Conservation (phyloP, 371 early-diverging fungal genomes). For the Quaeritorhiza haematococci region DNA sequence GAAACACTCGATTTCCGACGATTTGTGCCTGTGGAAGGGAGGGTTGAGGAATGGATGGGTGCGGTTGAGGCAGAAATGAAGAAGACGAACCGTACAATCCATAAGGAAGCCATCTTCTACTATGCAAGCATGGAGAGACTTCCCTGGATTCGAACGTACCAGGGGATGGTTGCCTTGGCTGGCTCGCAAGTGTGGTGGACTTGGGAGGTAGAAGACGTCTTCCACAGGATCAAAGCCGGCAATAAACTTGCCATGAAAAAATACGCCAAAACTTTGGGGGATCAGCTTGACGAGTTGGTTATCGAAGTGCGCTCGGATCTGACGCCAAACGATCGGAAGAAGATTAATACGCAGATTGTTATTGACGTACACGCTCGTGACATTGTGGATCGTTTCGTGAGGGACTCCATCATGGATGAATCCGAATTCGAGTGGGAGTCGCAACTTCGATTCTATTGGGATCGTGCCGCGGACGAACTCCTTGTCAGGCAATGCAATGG, state of each 20-base stretch:
- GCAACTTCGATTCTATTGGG: constrained; percentile 54
- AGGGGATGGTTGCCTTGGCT: constrained; percentile 54
- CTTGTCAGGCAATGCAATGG: constrained; percentile 50
- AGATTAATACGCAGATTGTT: constrained; percentile 57
- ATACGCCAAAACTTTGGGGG: constrained; percentile 41
- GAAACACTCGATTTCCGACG: constrained; percentile 44
- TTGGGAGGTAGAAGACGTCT: constrained; percentile 59
- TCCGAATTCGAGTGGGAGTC: constrained; percentile 58
- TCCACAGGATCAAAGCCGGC: constrained; percentile 48
- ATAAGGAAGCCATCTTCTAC: constrained; percentile 54
- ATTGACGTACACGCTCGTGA: constrained; percentile 58
- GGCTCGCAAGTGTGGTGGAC: constrained; percentile 63
- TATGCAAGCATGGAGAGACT: constrained; percentile 49
- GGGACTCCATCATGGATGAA: constrained; percentile 54
- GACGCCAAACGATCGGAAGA: constrained; percentile 46
- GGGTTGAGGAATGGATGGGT: constrained; percentile 59
- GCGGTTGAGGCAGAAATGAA: constrained; percentile 56
- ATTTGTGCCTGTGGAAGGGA: constrained; percentile 43
- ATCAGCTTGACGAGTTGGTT: constrained; percentile 49
- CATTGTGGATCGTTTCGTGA: constrained; percentile 54
- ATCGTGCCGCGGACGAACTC: constrained; percentile 39
- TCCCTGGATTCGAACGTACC: constrained; percentile 46
- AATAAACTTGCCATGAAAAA: constrained; percentile 57
- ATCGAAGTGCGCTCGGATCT: constrained; percentile 46
- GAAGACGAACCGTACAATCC: constrained; percentile 43